Percentiles rank a stretch among this genome's conserved stretches.
phyloP scores from a whole-genome alignment of 1,284 basidiomycete species.

The Ustilago curta region DNA sequence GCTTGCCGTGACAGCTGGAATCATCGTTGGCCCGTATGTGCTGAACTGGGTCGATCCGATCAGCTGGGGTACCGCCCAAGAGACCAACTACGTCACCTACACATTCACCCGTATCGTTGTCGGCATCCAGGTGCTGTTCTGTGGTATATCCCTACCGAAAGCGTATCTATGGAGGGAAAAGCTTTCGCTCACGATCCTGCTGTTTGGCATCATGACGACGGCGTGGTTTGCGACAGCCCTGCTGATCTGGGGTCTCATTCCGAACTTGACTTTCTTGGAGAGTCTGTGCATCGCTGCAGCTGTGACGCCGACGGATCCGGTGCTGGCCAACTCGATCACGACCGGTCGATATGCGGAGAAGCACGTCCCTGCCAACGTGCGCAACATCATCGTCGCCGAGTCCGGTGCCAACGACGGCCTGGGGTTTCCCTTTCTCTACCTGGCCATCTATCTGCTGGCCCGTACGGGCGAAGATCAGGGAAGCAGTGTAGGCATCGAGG shows the following conservation, averaged over 20 bases:
- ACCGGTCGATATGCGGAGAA: conserved; percentile 70
- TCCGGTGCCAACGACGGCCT: conserved; percentile 71
- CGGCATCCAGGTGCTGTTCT: conserved; percentile 69
- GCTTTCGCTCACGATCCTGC: conserved; percentile 66
- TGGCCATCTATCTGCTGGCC: conserved; percentile 69
- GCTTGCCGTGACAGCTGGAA: conserved; percentile 63
- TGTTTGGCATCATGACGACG: conserved; percentile 70
- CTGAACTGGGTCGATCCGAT: conserved; percentile 66
- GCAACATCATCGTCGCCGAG: conserved; percentile 70
- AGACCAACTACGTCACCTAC: conserved; percentile 68
- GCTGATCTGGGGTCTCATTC: conserved; percentile 69
- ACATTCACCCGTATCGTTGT: conserved; percentile 69
- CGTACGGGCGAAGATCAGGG: conserved; percentile 53
- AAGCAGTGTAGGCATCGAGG: conserved; percentile 59
- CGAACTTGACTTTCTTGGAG: conserved; percentile 69
- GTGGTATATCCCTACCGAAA: conserved; percentile 70
- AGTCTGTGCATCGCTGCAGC: conserved; percentile 69
- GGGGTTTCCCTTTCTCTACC: conserved; percentile 63
- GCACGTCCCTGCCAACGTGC: conserved; percentile 69
- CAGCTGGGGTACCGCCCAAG: conserved; percentile 55
- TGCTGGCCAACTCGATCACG: conserved; percentile 69
- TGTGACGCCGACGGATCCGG: conserved; percentile 71
- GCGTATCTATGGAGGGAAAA: conserved; percentile 65
- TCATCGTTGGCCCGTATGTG: conserved; percentile 65
- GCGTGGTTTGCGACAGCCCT: conserved; percentile 70